phyloP scores from a whole-genome alignment of 768 basidiomycete species.

The Lentinula guzmanii region DNA sequence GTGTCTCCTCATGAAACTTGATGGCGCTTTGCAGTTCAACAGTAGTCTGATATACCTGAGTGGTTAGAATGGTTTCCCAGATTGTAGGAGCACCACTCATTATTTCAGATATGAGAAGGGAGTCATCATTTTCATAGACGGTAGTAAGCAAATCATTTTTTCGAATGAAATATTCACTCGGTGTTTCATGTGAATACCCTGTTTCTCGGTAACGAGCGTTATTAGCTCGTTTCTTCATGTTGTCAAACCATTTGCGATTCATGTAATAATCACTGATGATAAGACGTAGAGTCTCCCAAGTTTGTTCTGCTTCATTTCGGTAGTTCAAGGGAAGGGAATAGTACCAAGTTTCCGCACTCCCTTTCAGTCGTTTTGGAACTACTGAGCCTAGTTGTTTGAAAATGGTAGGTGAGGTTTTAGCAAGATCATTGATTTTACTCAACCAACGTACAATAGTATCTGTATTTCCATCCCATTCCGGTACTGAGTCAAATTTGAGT shows the following conservation, averaged over 20 bases:
- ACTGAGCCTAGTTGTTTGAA: neutral
- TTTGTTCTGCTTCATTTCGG: neutral
- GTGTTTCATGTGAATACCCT: conserved; percentile 3
- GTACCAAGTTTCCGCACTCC: conserved; percentile 1
- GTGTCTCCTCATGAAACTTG: conserved; percentile 14
- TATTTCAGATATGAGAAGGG: conserved; percentile 6
- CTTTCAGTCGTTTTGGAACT: neutral
- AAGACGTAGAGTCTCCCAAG: neutral
- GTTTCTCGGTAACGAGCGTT: neutral
- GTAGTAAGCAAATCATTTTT: conserved; percentile 6
- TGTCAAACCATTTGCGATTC: conserved; percentile 7
- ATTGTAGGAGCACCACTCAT: conserved; percentile 8
- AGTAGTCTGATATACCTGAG: neutral
- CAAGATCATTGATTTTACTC: conserved; percentile 3
- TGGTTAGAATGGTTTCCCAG: conserved; percentile 12
- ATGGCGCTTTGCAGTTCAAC: conserved; percentile 14
- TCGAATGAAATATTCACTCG: conserved; percentile 11
- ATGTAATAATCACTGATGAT: conserved; percentile 6
- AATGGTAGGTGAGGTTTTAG: neutral
- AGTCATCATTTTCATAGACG: conserved; percentile 5
- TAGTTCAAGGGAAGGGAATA: neutral
- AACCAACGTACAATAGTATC: conserved; percentile 3
- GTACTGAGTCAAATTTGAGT: conserved; percentile 6
- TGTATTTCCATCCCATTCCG: conserved; percentile 7
- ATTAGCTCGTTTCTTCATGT: neutral